These are phyloP conservation scores for Guadua angustifolia DNA, from an alignment of 176 grass and related monocot species.

Conservation along the genomic window DNA sequence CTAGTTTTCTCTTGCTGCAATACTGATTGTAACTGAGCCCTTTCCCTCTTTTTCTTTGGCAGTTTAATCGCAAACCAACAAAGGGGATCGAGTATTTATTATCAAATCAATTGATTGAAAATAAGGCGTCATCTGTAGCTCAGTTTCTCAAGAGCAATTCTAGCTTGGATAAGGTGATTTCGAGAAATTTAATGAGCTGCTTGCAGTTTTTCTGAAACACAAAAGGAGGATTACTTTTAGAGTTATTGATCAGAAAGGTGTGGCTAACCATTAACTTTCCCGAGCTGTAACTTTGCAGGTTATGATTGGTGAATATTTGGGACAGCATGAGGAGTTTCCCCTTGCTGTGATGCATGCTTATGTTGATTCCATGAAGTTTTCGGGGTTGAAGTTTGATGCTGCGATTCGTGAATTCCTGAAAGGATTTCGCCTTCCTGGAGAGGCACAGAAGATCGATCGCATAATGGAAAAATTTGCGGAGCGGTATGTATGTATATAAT, in stretches of 20 bases:
- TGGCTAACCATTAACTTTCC: constrained; percentile 37
- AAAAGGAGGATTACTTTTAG: constrained; percentile 25
- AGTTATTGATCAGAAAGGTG: constrained; percentile 24
- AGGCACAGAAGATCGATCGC: constrained; percentile 99
- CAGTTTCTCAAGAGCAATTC: constrained; percentile 91
- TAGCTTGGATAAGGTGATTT: constrained; percentile 88
- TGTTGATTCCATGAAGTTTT: constrained; percentile 98
- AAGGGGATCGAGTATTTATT: constrained; percentile 91
- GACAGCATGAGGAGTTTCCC: constrained; percentile 94
- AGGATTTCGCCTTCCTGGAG: constrained; percentile 97
- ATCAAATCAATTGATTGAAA: constrained; percentile 93
- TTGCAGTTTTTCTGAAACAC: constrained; percentile 10
- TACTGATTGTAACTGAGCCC: constrained; percentile 17
- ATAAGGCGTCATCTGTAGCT: constrained; percentile 71
- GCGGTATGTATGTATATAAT: constrained; percentile 64
- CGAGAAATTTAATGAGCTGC: constrained; percentile 21
- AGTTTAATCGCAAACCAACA: constrained; percentile 95
- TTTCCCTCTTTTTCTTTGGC: constrained; percentile 34
- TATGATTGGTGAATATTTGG: constrained; percentile 99
- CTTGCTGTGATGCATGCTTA: constrained; percentile 99
- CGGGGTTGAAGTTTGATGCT: constrained; percentile 88
- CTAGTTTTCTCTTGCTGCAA: constrained; percentile 33
- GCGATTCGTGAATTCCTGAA: constrained; percentile 92
- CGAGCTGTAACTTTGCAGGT: constrained; percentile 59
- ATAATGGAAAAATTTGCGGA: constrained; percentile 99